Conservation (phyloP, 2,329 filamentous ascomycete genomes). For the Endothia cerciana region DNA sequence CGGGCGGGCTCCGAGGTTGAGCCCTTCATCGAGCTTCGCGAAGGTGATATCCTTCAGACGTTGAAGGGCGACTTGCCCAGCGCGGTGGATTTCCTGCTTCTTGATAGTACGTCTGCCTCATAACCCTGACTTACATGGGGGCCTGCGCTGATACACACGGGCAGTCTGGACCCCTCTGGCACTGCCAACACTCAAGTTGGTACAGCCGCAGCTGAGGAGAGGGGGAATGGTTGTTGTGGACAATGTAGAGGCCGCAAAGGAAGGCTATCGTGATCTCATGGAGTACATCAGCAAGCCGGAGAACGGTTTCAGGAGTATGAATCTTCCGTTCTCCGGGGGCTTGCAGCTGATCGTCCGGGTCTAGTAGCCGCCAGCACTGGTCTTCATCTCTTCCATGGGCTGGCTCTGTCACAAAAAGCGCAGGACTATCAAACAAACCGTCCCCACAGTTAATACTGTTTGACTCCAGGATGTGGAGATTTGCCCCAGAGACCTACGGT, state of each 20-base stretch:
- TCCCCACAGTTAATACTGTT: neutral
- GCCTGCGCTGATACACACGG: neutral
- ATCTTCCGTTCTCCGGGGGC: constrained; percentile 33
- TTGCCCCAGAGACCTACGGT: constrained; percentile 10
- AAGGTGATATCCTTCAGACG: constrained; percentile 45
- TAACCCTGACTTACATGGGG: neutral
- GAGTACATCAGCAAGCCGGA: constrained; percentile 43
- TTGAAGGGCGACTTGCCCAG: constrained; percentile 34
- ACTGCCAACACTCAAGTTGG: constrained; percentile 43
- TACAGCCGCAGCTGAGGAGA: constrained; percentile 38
- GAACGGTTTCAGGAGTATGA: constrained; percentile 44
- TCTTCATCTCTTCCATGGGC: neutral
- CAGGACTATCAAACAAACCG: neutral
- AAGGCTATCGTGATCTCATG: constrained; percentile 45
- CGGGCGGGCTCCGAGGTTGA: constrained; percentile 39
- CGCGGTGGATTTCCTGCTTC: constrained; percentile 43
- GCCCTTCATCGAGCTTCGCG: constrained; percentile 42
- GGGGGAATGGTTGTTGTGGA: constrained; percentile 48
- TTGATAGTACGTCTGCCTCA: constrained; percentile 45
- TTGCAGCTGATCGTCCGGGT: constrained; percentile 32
- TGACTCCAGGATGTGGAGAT: neutral
- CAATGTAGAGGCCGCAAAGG: constrained; percentile 35
- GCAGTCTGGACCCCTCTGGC: constrained; percentile 38
- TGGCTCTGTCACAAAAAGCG: neutral
- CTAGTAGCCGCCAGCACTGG: neutral